Base-by-base conservation (phyloP, 495 filamentous ascomycete genomes). In the Neurospora sublineolata region DNA sequence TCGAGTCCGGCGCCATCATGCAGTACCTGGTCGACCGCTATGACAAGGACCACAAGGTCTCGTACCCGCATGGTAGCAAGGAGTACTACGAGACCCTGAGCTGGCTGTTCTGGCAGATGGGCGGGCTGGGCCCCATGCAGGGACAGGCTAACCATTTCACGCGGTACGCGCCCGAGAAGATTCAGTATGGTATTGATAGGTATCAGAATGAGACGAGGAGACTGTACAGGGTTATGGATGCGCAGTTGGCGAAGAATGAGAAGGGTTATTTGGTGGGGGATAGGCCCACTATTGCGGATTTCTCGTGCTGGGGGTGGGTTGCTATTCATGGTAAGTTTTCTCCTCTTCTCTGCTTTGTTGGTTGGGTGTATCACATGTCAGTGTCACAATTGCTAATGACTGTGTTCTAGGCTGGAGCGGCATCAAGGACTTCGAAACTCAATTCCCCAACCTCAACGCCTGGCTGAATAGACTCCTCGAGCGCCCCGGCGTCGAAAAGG, bases 81-180 rank as follows among this genome's bases (percentile, higher is more conserved):
- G 93, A 97, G 78, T 87, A 86, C 78, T 94, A 91, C 80, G 91
- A 95, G 80, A 84, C 89, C 75, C 90, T 88, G 79, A 92, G 85
- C 79, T 97, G 93, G 94, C 77, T 84, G 69, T 80, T 83, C 68
- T 85, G 82, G 82, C 83, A 85, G 73, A 85, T 85, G 83, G 91
- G 91, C 2, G 94, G 94, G 30, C 83, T 97, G 5, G 94, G 94
- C 3, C 94, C 94, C 12, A 97, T 97, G 93, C 94, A 97, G 79
- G 93, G 91, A 70, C 83, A 97, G 79, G 89, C 93, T 6, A 96
- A 97, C 82, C 94, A 97, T 80, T 97, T 97, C 82, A 82, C 78
- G 37, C 89, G 83, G 58, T 97, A 95, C 75, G 93, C 94, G 9
- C 92, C 94, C 4, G 92, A 95, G 79, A 91, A 87, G 79, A 94